Base-by-base conservation (phyloP, 2,329 filamentous ascomycete genomes). In the Aureobasidium sp. region DNA sequence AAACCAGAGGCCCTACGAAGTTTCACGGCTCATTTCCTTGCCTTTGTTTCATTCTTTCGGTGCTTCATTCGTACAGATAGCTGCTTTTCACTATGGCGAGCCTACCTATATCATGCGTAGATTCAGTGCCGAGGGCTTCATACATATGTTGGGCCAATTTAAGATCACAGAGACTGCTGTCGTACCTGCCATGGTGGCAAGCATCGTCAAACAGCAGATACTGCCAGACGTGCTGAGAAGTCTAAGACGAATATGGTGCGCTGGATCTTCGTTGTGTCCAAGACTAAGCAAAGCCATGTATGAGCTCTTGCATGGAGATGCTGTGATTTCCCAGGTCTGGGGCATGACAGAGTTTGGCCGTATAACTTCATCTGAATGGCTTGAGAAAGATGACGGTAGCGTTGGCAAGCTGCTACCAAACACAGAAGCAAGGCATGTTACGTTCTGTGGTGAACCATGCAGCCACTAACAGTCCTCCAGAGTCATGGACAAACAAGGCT, bases 341-440 rank as follows among this genome's bases (percentile, higher is more conserved):
- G 81, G 82, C 1, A 81, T 82, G 77, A 83, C 81, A 0, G 82
- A 84, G 63, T 68, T 69, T 6, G 68, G 74, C 69, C 65, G 81
- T 80, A 60, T 74, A 70, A 66, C 74, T 64, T 72, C 69, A 1
- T 76, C 78, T 66, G 75, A 77, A 57, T 73, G 72, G 59, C 62
- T 63, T 5, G 70, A 77, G 55, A 68, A 70, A 14, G 77, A 79
- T 14, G 74, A 75, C 5, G 79, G 75, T 27, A 80, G 79, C 48
- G 77, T 83, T 13, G 81, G 6, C 69, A 74, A 2, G 68, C 75
- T 10, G 62, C 80, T 16, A 68, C 76, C 1, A 77, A 76, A 36
- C 67, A 67, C 30, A 68, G 76, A 47, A 67, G 47, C 47, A 14
- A 50, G 47, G 47, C 14, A 25, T 34, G 16, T 34, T 3, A 2